Evolutionary conservation across 2,329 filamentous ascomycete species (phyloP), one percentile per base, ranked within the genome.

Genomic region (Leptodontidium sp.): DNA sequence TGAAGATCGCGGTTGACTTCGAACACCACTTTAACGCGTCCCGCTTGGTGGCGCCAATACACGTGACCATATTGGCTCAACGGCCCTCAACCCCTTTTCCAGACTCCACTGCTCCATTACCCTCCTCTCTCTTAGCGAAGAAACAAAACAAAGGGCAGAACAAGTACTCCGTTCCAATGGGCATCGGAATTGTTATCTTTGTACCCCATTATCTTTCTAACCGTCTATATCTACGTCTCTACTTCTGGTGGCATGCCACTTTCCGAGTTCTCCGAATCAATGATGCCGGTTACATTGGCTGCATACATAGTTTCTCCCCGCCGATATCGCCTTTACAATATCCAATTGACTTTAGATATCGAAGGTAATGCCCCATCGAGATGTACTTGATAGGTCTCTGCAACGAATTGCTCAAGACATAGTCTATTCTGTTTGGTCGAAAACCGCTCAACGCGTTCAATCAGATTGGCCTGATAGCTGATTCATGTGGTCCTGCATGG

Each of bases 401-500:
- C 32, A 62, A 67, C 43, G 21, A 52, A 43, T 29, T 38, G 55
- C 64, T 65, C 57, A 53, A 62, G 29, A 24, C 2, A 11, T 62
- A 35, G 59, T 35, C 26, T 6, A 50, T 49, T 35, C 4, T n/a
- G 6, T 35, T 24, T 21, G 26, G 43, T 50, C 59, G 55, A 53
- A 49, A 64, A 45, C 12, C 24, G 35, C 45, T 59, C 43, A 62
- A 62, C 15, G 6, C 17, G 38, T 49, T 67, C 65, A 69, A 68
- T 72, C 63, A 67, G 15, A 65, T 65, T 68, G 55, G 47, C 49
- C 32, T 38, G 64, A 66, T 69, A 68, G 66, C 50, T 66, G 61
- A 67, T 59, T 66, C 61, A 68, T 35, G 45, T 55, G 29, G 14
- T 40, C n/a, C 53, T 62, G 57, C 52, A 66, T 38, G 35, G 38